These are phyloP conservation scores for Mycena amicta DNA, from an alignment of 768 basidiomycete genomes.

Conservation along the genomic window DNA sequence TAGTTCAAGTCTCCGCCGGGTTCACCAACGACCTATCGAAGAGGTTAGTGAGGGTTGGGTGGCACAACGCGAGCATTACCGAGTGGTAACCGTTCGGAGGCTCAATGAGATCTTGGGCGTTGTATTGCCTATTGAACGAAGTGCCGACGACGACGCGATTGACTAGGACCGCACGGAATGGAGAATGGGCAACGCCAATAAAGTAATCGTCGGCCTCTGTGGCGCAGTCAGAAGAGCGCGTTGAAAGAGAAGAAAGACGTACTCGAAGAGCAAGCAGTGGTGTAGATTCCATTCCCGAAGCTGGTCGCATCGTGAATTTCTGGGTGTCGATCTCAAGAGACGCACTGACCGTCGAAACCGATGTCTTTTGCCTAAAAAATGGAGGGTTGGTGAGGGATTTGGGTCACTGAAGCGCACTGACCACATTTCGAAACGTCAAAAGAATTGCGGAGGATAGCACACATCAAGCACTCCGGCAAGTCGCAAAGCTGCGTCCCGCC, in stretches of 20 bases:
- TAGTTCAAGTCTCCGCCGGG: slow-evolving; percentile 70
- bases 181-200: slow-evolving; percentile 42
- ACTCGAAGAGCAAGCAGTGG: slow-evolving; percentile 69
- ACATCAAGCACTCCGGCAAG: slow-evolving; percentile 54
- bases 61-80: slow-evolving; percentile 35
- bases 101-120: slow-evolving; percentile 47
- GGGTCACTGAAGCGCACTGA: slow-evolving; percentile 26
- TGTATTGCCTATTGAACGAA: slow-evolving; percentile 50
- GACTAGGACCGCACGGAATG: slow-evolving; percentile 53
- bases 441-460: slow-evolving; percentile 57
- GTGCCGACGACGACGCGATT: slow-evolving; percentile 69
- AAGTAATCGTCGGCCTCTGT: slow-evolving; percentile 71
- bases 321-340: neutral
- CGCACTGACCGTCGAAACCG: slow-evolving; percentile 46
- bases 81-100: slow-evolving; percentile 65
- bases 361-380: slow-evolving; percentile 49
- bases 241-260: slow-evolving; percentile 22
- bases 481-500: slow-evolving; percentile 48
- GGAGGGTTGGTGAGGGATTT: neutral
- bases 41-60: neutral
- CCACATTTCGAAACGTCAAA: slow-evolving; percentile 65
- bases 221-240: neutral
- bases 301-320: slow-evolving; percentile 31
- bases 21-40: slow-evolving; percentile 57
- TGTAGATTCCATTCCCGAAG: slow-evolving; percentile 74